Evolutionary conservation across 2,329 filamentous ascomycete genomes (phyloP).

Genomic region (Talaromyces funiculosus): DNA sequence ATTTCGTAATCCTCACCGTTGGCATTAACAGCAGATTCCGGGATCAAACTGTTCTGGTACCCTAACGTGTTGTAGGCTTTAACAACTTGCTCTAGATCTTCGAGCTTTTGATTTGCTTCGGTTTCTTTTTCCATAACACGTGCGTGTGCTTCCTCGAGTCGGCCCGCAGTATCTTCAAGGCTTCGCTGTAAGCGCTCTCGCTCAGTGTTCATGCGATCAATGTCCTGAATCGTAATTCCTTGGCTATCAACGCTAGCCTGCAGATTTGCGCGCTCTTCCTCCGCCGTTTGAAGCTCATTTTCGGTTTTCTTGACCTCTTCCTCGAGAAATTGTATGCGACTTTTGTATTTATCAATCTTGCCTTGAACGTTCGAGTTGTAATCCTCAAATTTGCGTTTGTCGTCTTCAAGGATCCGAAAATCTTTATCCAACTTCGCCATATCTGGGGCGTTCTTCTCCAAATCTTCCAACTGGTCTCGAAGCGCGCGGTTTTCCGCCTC

Average conservation of each 20-base stretch:
- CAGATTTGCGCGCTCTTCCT: slow-evolving; percentile 72
- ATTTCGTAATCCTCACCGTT: slow-evolving; percentile 83
- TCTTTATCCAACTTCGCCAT: slow-evolving; percentile 78
- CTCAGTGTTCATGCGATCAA: slow-evolving; percentile 97
- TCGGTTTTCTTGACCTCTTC: slow-evolving; percentile 77
- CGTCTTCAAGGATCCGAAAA: slow-evolving; percentile 90
- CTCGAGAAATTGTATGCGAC: slow-evolving; percentile 72
- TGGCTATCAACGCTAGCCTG: slow-evolving; percentile 86
- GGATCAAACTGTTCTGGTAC: slow-evolving; percentile 89
- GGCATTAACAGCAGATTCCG: slow-evolving; percentile 75
- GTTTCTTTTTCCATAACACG: slow-evolving; percentile 77
- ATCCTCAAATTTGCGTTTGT: slow-evolving; percentile 89
- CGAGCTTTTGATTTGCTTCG: slow-evolving; percentile 79
- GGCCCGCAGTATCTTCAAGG: slow-evolving; percentile 67
- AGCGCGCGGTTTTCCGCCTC: slow-evolving; percentile 80
- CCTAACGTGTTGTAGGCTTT: slow-evolving; percentile 90
- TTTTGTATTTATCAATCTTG: slow-evolving; percentile 83
- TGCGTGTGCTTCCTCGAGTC: slow-evolving; percentile 79
- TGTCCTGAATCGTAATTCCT: slow-evolving; percentile 95
- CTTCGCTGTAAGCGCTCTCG: slow-evolving; percentile 87
- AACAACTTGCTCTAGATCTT: slow-evolving; percentile 85
- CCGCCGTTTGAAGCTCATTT: slow-evolving; percentile 68
- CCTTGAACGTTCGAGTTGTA: slow-evolving; percentile 82
- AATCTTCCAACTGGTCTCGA: slow-evolving; percentile 77
- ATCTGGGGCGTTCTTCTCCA: slow-evolving; percentile 80